Evolutionary conservation across 768 basidiomycete genomes (phyloP).

Genomic region (Candolleomyces eurysporus): DNA sequence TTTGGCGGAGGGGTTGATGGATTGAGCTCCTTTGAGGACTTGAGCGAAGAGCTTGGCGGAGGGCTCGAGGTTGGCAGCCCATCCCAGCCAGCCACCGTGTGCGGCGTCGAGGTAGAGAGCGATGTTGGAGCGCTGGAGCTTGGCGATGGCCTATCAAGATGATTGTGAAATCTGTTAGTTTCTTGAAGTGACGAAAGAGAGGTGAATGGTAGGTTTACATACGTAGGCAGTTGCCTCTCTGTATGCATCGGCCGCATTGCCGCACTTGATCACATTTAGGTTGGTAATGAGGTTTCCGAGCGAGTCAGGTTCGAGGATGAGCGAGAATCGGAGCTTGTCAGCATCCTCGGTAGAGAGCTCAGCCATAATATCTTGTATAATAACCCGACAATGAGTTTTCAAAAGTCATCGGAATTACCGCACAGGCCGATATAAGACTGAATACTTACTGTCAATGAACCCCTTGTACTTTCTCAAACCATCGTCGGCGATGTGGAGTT

Average conservation of each 20-base stretch:
- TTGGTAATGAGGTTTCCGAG: constrained; percentile 31
- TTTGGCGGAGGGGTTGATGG: constrained; percentile 21
- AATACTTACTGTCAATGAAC: constrained; percentile 19
- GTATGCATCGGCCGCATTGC: constrained; percentile 25
- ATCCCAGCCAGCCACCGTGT: constrained; percentile 34
- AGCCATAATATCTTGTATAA: constrained; percentile 11
- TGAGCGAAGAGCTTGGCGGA: constrained; percentile 27
- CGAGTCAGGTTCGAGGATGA: constrained; percentile 31
- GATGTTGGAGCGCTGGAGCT: constrained; percentile 12
- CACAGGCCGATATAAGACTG: not conserved
- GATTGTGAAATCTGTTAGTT: not conserved
- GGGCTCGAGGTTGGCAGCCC: constrained; percentile 27
- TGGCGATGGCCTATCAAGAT: constrained; percentile 22
- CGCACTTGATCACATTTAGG: constrained; percentile 25
- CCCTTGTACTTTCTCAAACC: constrained; percentile 29
- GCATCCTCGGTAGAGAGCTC: constrained; percentile 17
- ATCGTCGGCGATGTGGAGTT: constrained; percentile 24
- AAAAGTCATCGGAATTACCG: too few relatives aligned
- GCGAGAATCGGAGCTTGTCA: constrained; percentile 23
- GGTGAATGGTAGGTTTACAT: not conserved
- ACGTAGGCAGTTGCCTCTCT: constrained; percentile 19
- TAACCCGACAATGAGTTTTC: too few relatives aligned
- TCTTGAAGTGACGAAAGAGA: not conserved
- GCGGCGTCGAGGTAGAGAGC: constrained; percentile 23
- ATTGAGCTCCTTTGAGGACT: constrained; percentile 24